Percentiles rank a stretch among this genome's conserved stretches.
phyloP scores from a whole-genome alignment of 2,329 filamentous ascomycete species.

The Monosporascus sp. region DNA sequence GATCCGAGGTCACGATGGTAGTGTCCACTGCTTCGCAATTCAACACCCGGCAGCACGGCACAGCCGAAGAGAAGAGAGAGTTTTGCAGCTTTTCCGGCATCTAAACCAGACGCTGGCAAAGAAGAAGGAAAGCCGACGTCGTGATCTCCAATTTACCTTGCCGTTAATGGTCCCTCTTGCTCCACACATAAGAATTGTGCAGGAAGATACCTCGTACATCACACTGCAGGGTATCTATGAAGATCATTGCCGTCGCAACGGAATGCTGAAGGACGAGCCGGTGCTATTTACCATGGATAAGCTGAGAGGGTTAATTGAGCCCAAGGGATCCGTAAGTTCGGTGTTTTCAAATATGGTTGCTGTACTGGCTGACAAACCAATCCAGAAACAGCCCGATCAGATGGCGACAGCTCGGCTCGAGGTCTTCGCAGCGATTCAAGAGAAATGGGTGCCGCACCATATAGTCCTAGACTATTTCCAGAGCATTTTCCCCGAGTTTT shows the following conservation, averaged over 20 bases:
- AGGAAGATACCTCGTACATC: conserved; percentile 92
- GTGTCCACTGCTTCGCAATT: conserved; percentile 91
- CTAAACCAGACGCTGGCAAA: conserved; percentile 90
- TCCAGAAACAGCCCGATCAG: conserved; percentile 64
- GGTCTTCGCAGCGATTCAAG: conserved; percentile 90
- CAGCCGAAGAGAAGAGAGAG: conserved; percentile 89
- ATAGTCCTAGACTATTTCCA: conserved; percentile 88
- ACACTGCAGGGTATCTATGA: conserved; percentile 94
- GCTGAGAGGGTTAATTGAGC: conserved; percentile 69
- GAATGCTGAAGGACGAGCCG: conserved; percentile 90
- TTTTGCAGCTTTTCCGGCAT: conserved; percentile 92
- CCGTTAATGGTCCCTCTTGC: conserved; percentile 94
- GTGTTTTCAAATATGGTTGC: background rate
- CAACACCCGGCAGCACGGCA: conserved; percentile 92
- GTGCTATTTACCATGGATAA: conserved; percentile 95
- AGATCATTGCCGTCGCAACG: conserved; percentile 84
- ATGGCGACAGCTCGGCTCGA: conserved; percentile 72
- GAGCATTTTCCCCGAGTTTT: conserved; percentile 77
- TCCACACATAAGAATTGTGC: conserved; percentile 89
- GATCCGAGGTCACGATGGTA: conserved; percentile 96
- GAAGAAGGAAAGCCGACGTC: conserved; percentile 88
- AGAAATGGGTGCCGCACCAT: conserved; percentile 82
- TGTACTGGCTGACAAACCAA: conserved; percentile 10
- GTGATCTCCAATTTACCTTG: conserved; percentile 93
- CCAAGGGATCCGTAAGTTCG: conserved; percentile 53